Evolutionary conservation across 768 basidiomycete species (phyloP).

Genomic region (Galerina marginata): DNA sequence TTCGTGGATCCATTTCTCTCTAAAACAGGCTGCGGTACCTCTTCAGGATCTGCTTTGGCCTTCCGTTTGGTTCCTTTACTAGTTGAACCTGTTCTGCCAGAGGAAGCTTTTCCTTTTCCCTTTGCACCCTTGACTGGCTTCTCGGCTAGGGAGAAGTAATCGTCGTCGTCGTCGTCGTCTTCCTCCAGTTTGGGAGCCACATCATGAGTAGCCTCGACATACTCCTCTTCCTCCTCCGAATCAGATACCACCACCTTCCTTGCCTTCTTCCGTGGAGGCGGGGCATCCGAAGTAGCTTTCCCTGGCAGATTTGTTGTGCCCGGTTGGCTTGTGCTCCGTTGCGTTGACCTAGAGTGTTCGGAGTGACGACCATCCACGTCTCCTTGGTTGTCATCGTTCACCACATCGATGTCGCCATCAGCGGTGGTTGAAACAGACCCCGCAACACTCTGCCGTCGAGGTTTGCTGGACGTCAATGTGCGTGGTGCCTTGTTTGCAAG

Average conservation of each 20-base stretch:
- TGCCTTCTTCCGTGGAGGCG: constrained; percentile 24
- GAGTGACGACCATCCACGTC: constrained; percentile 21
- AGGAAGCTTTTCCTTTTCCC: constrained; percentile 32
- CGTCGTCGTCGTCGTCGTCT: constrained; percentile 31
- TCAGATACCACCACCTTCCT: constrained; percentile 28
- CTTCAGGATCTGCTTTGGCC: constrained; percentile 24
- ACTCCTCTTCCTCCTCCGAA: constrained; percentile 28
- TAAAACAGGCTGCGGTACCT: neutral
- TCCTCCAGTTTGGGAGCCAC: constrained; percentile 23
- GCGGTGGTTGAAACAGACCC: constrained; percentile 1
- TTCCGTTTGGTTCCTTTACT: constrained; percentile 26
- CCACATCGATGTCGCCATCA: constrained; percentile 13
- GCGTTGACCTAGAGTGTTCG: constrained; percentile 2
- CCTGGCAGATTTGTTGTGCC: constrained; percentile 8
- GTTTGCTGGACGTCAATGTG: constrained; percentile 4
- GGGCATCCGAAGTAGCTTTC: constrained; percentile 8
- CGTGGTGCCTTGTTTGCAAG: constrained; percentile 9
- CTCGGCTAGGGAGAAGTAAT: constrained; percentile 28
- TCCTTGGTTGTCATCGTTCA: constrained; percentile 35
- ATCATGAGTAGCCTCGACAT: constrained; percentile 21
- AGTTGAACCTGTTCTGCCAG: constrained; percentile 9
- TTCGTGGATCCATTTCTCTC: constrained; percentile 18
- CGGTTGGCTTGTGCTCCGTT: neutral
- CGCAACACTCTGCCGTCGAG: constrained; percentile 10
- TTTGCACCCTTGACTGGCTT: constrained; percentile 33